Base-by-base conservation (phyloP, 345 rosid genomes). In the Rhodomyrtus tomentosa region DNA sequence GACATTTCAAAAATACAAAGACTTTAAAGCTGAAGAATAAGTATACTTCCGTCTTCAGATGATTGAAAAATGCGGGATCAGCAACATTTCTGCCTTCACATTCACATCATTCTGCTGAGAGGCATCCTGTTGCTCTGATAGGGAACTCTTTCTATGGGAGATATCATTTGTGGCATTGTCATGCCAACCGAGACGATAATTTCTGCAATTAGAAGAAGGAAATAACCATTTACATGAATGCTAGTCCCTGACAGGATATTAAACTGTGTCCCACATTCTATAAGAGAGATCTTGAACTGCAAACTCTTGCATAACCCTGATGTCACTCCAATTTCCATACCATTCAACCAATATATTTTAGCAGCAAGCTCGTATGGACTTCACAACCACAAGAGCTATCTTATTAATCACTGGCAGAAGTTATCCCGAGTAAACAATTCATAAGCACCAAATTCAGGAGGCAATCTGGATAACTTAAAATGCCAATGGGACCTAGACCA, bases 171-270 rank as follows among this genome's bases (percentile, higher is more conserved):
- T 0, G 98, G 98, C 98, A 95, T 94, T 27, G 98, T 92, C 98
- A 95, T 95, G 24, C 98, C 98, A 1, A 93, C 92, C 29, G 98
- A 94, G 27, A 95, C 95, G 83, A 94, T 93, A 52, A 95, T 95
- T 89, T 95, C 98, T 95, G 95, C 27, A 72, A 13, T 83, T 14
- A 58, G 53, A 51, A 27, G 73, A 82, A 38, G 56, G 24, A 42
- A 55, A 32, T 38, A 40, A 50, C 80, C 40, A 25, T 38, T 56
- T n/a, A n/a, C 53, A 22, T 29, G 82, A 10, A 86, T 83, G 40
- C 25, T 79, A 27, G 76, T 38, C 42, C 45, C 76, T 32, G 6
- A 68, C 24, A 32, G 40, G 76, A 68, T 32, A 18, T 32, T 68
- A 32, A 29, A 59, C 20, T 68, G 24, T 32, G 42, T 32, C 32